These are phyloP conservation scores for Fermentozyma sake DNA, from an alignment of 1,139 yeast species.

Conservation along the genomic window DNA sequence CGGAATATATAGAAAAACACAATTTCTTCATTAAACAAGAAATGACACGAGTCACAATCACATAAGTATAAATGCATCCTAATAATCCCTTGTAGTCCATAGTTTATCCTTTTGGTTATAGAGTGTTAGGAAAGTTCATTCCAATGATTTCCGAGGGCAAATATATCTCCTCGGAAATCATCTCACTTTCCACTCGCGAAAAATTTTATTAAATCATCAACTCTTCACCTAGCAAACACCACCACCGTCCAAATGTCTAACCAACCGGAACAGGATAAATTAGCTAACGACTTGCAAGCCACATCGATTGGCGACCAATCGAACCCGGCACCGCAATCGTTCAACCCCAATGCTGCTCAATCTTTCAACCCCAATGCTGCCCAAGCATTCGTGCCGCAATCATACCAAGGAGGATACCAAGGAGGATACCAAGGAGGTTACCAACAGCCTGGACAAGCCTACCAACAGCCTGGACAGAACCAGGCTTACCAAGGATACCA, in stretches of 20 bases:
- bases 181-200: no score
- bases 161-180: no score
- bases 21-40: no score
- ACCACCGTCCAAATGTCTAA: slow-evolving; percentile 37
- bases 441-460: slow-evolving; percentile 13
- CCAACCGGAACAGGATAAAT: slow-evolving; percentile 43
- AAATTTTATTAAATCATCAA: no score
- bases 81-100: no score
- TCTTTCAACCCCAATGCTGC: slow-evolving; percentile 37
- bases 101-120: no score
- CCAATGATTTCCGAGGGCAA: no score
- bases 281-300: slow-evolving; percentile 53
- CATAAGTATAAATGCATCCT: no score
- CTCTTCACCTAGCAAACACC: no score
- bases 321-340: slow-evolving; percentile 12
- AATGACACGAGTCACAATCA: no score
- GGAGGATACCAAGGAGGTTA: slow-evolving; percentile 10
- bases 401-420: slow-evolving; percentile 21
- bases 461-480: slow-evolving; percentile 15
- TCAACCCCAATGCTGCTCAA: slow-evolving; percentile 17
- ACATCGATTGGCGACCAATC: slow-evolving; percentile 28
- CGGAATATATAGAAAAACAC: no score
- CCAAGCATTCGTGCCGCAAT: slow-evolving; percentile 39
- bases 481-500: slow-evolving; percentile 17
- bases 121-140: no score